phyloP scores from a whole-genome alignment of 1,284 basidiomycete genomes.

The Erythrobasidium hasegawianum region DNA sequence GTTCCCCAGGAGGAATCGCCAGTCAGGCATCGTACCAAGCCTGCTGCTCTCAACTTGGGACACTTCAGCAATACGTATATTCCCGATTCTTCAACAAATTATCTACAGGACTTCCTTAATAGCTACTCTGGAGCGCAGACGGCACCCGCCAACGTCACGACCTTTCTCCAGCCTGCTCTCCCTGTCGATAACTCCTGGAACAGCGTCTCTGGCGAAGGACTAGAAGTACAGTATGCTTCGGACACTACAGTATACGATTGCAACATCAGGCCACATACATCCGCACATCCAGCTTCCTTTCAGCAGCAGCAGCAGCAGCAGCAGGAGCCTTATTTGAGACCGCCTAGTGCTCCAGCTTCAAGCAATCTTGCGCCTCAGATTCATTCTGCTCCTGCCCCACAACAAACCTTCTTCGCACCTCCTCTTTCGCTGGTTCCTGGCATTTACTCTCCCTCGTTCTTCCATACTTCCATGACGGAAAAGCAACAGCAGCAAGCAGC shows the following conservation, averaged over 20 bases:
- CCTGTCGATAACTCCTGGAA: not conserved
- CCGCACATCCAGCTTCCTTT: no score
- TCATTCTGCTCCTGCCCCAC: no score
- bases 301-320: no score
- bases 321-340: no score
- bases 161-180: conserved; percentile 3
- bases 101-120: not conserved
- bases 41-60: conserved; percentile 15
- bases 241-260: no score
- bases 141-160: conserved; percentile 9
- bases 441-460: conserved; percentile 11
- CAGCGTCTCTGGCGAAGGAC: not conserved
- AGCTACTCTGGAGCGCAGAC: conserved; percentile 2
- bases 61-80: conserved; percentile 17
- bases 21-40: not conserved
- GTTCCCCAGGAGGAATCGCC: no score
- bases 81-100: not conserved
- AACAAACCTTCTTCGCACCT: not conserved
- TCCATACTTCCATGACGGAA: conserved; percentile 9
- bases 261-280: no score
- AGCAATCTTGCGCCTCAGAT: no score
- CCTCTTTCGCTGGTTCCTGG: conserved; percentile 9
- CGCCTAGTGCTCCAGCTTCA: no score
- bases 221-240: not conserved
- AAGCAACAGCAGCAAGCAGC: conserved; percentile 23